Evolutionary conservation across 495 filamentous ascomycete genomes (phyloP), one percentile per base, ranked within the genome.

Genomic region (Aspergillus nidulans): DNA sequence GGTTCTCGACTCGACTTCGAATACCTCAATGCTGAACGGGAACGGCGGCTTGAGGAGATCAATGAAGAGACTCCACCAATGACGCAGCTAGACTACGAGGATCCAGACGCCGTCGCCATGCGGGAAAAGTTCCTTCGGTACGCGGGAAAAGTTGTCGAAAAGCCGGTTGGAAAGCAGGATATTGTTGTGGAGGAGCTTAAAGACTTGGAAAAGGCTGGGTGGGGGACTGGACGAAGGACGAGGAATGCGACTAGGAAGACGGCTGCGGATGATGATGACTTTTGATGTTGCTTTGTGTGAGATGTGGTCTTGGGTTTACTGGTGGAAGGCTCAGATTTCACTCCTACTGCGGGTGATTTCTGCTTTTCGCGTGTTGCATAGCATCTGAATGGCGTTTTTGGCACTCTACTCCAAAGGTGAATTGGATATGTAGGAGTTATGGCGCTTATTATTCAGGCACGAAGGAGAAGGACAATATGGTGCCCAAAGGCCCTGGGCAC

Each of bases 71-170:
- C 63, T 13, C 74, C 69, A 36, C 68, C 66, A 12, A 74, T 80
- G 77, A 81, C 78, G 36, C 78, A 81, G 60, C 55, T 81, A n/a
- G 73, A 75, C 47, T 81, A 80, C 50, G 77, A 81, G 55, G 77
- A 81, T 54, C 67, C 75, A 6, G 77, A 80, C 28, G 77, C 75
- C 7, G 64, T 69, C 13, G 75, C 76, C 16, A 77, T 77, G 73
- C 66, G 77, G 38, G 70, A 76, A 32, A 68, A 76, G 49, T 74
- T 81, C 18, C 67, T 74, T 20, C 60, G 63, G 2, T 57, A 74
- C 50, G 77, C 77, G 5, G 74, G 75, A 6, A 76, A 75, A 47
- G 41, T 69, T 4, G 56, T 60, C 13, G 61, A 52, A 20, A 73
- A 76, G 53, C 58, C 64, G 13, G 46, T 49, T 2, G 55, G 59